Percentiles rank a stretch among this genome's conserved stretches.
phyloP scores from a whole-genome alignment of 768 basidiomycete species.

The Amanita rubescens region DNA sequence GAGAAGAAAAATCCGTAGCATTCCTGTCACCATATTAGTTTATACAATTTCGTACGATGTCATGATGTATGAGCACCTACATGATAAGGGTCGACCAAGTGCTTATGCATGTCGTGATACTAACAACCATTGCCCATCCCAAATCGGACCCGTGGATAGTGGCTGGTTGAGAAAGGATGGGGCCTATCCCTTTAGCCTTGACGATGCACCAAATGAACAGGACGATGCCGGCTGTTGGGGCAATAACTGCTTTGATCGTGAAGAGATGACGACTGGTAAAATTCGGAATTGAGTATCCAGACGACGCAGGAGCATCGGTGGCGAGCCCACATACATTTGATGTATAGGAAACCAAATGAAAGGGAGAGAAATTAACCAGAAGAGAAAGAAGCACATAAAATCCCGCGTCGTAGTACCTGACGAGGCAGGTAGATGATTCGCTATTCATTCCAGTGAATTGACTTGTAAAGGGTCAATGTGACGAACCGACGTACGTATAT shows the following conservation, averaged over 20 bases:
- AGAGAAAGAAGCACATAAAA: conserved; percentile 80
- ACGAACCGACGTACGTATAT: conserved; percentile 44
- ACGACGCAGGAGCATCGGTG: not conserved
- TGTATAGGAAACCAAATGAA: conserved; percentile 81
- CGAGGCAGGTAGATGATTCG: conserved; percentile 62
- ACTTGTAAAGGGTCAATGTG: not conserved
- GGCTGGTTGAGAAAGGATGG: conserved; percentile 61
- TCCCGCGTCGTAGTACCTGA: conserved; percentile 68
- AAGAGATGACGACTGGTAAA: conserved; percentile 62
- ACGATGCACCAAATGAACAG: conserved; percentile 77
- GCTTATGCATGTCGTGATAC: conserved; percentile 72
- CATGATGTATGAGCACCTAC: conserved; percentile 25
- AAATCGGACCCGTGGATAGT: conserved; percentile 59
- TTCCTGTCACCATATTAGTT: conserved; percentile 32
- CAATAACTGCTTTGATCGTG: conserved; percentile 68
- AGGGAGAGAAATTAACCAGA: conserved; percentile 76
- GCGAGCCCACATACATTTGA: conserved; percentile 54
- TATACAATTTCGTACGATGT: not conserved
- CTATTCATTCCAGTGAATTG: conserved; percentile 22
- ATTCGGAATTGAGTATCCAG: not conserved
- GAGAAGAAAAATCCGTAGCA: conserved; percentile 69
- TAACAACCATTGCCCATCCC: conserved; percentile 69
- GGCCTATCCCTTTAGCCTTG: conserved; percentile 71
- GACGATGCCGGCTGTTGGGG: conserved; percentile 58
- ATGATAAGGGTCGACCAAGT: conserved; percentile 72